Evolutionary conservation across 75 land plant genomes (phyloP).

Genomic region (Chamaecyparis obtusa): DNA sequence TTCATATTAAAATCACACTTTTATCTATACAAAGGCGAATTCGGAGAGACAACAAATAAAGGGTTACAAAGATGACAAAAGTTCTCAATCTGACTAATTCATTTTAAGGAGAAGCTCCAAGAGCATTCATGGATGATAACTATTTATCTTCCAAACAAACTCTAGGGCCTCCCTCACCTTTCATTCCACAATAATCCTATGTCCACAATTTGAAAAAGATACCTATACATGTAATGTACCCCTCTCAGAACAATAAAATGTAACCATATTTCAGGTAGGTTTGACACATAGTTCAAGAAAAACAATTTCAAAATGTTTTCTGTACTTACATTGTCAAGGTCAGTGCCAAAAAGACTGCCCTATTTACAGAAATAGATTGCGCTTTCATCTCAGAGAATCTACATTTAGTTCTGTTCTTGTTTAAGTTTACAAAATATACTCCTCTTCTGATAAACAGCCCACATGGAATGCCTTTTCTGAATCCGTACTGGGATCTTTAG

Average conservation of each 20-base stretch:
- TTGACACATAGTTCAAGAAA: background rate
- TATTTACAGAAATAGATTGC: background rate
- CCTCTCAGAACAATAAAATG: background rate
- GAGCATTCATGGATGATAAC: too few species aligned
- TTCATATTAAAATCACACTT: too few species aligned
- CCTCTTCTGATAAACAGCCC: conserved; percentile 45
- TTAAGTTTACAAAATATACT: background rate
- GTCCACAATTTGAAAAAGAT: background rate
- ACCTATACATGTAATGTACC: background rate
- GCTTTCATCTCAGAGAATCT: background rate
- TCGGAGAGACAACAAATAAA: too few species aligned
- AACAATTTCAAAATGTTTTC: background rate
- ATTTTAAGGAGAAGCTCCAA: too few species aligned
- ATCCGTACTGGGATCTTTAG: conserved; percentile 24
- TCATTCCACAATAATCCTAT: too few species aligned
- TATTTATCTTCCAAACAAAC: too few species aligned
- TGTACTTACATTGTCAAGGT: background rate
- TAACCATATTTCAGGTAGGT: background rate
- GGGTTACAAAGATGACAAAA: too few species aligned
- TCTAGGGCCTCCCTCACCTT: too few species aligned
- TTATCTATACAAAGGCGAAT: too few species aligned
- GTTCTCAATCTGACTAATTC: too few species aligned
- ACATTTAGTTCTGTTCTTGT: background rate
- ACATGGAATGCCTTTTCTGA: conserved; percentile 27
- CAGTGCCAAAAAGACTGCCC: background rate